These are phyloP conservation scores for Haematococcus lacustris DNA, from an alignment of 139 green algal species.

Conservation along the genomic window DNA sequence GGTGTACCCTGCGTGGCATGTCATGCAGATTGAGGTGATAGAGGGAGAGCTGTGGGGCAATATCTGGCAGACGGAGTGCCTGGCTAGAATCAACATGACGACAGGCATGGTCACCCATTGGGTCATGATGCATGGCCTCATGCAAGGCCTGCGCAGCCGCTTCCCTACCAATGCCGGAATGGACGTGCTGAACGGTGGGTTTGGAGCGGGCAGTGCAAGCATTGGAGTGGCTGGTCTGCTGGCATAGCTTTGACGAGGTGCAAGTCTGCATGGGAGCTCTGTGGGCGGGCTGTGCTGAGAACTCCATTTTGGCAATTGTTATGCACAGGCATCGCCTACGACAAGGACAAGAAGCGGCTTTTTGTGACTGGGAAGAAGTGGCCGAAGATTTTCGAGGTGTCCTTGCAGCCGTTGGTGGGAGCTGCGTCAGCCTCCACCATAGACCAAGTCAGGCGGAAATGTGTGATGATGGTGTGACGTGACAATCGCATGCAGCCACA, in stretches of 20 bases:
- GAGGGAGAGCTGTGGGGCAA: constrained; percentile 77
- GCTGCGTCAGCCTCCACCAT: too few relatives aligned
- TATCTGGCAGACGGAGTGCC: constrained; percentile 78
- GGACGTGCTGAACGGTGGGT: constrained; percentile 80
- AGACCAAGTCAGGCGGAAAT: too few relatives aligned
- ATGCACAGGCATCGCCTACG: constrained; percentile 77
- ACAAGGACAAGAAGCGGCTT: constrained; percentile 43
- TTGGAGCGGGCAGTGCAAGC: background rate
- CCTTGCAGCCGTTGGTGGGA: too few relatives aligned
- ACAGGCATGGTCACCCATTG: constrained; percentile 57
- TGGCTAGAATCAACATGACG: constrained; percentile 62
- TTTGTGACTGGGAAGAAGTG: constrained; percentile 85
- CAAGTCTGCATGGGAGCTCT: background rate
- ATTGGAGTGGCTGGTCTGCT: background rate
- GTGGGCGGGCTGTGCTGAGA: too few relatives aligned
- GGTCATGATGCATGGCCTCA: constrained; percentile 51
- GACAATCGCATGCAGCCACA: too few relatives aligned
- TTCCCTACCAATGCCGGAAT: constrained; percentile 9
- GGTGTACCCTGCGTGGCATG: background rate
- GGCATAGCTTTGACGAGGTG: background rate
- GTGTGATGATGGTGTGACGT: too few relatives aligned
- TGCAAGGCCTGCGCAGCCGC: constrained; percentile 10
- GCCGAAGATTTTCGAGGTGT: constrained; percentile 63
- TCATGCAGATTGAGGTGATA: constrained; percentile 69
- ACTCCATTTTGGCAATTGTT: background rate